Conservation (phyloP, 2,329 filamentous ascomycete species). For the Botrytis galanthina region DNA sequence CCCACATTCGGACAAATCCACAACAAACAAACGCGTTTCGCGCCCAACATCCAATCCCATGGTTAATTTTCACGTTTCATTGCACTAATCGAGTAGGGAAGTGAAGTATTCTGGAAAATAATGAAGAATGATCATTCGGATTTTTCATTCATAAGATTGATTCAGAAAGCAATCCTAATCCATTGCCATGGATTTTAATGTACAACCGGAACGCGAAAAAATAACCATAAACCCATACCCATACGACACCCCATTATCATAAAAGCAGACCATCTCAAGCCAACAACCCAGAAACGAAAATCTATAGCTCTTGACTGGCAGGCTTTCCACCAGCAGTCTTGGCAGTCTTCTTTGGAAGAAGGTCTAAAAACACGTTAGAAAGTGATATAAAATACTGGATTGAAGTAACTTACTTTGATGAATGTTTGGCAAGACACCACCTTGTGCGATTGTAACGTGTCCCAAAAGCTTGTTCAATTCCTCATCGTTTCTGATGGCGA, state of each 20-base stretch:
- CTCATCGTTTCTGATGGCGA: conserved; percentile 99
- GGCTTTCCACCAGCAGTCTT: conserved; percentile 78
- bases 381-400: not conserved
- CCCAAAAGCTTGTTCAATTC: conserved; percentile 98
- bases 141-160: conserved; percentile 39
- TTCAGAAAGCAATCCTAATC: conserved; percentile 39
- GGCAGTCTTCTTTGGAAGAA: conserved; percentile 97
- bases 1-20: not conserved
- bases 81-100: not conserved
- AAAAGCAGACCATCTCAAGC: conserved; percentile 56
- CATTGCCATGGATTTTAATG: conserved; percentile 65
- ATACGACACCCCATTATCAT: conserved; percentile 72
- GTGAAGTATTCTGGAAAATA: not conserved
- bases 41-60: not conserved
- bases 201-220: conserved; percentile 65
- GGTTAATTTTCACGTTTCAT: not conserved
- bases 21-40: conserved; percentile 8
- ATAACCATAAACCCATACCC: conserved; percentile 73
- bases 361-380: conserved; percentile 59
- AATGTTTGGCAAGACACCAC: conserved; percentile 95
- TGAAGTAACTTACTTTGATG: conserved; percentile 75
- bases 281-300: conserved; percentile 51
- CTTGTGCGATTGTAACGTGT: conserved; percentile 94
- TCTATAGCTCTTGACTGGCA: conserved; percentile 91
- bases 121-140: conserved; percentile 27